Evolutionary conservation across 1,284 basidiomycete genomes (phyloP).

Genomic region (Marasmius fiardii): DNA sequence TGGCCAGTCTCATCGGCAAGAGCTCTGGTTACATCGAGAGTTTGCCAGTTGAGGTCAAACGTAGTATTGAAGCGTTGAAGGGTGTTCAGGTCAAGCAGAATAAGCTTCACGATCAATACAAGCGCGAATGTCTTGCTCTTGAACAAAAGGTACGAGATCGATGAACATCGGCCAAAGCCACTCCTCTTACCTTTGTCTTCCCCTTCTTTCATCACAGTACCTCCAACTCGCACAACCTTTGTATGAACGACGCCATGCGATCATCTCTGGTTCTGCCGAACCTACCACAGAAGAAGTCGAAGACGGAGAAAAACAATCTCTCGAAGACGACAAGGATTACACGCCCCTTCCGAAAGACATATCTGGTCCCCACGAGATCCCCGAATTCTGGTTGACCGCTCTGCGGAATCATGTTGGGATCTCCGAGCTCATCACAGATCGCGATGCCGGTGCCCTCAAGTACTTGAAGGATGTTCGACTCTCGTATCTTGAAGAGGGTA

Average conservation of each 20-base stretch:
- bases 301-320: constrained; percentile 68
- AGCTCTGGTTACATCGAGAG: constrained; percentile 87
- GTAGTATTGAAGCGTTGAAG: constrained; percentile 89
- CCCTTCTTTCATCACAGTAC: constrained; percentile 57
- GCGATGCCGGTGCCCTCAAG: constrained; percentile 79
- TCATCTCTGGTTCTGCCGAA: constrained; percentile 77
- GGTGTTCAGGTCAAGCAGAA: constrained; percentile 93
- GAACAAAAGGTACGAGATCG: constrained; percentile 82
- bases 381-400: constrained; percentile 98
- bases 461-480: constrained; percentile 67
- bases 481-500: constrained; percentile 56
- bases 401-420: constrained; percentile 90
- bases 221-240: constrained; percentile 82
- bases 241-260: constrained; percentile 83
- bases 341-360: constrained; percentile 50
- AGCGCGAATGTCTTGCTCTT: constrained; percentile 93
- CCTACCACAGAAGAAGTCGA: constrained; percentile 84
- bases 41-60: constrained; percentile 80
- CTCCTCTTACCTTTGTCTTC: constrained; percentile 16
- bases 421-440: constrained; percentile 89
- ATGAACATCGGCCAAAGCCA: constrained; percentile 11
- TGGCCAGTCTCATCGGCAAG: constrained; percentile 70
- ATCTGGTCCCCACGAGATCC: constrained; percentile 59
- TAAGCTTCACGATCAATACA: constrained; percentile 94
- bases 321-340: constrained; percentile 69